Base-by-base conservation (phyloP, 2,329 filamentous ascomycete species). In the Neophaeococcomyces mojaviensis region DNA sequence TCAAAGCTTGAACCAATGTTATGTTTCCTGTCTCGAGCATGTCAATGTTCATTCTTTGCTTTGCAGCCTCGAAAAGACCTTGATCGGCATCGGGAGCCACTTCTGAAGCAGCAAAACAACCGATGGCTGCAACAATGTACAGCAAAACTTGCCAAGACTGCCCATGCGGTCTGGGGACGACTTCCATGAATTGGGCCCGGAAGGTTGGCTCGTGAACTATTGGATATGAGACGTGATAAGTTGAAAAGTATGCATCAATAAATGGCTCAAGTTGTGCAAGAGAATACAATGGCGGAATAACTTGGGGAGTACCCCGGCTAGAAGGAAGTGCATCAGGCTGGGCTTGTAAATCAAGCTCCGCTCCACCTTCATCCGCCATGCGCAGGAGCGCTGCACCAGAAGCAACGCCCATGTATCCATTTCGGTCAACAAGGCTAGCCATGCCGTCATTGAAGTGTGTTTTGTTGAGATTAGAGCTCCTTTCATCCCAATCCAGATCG, bases 401-500 rank as follows among this genome's bases (percentile, higher is more conserved):
- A 18, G 47, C 47, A 15, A 49, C 38, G 12, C 47, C 47, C 36
- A 49, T 46, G 31, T 49, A 49, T 4, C 47, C 42, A 12, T 37
- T 28, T 12, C 28, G 20, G 26, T 46, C 43, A 9, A 33, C 20
- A 24, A 49, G 24, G 64, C 63, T 13, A 72, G 74, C 5, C 72
- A 76, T 51, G 68, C 71, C 1, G 58, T 69, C 20, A 61, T 59
- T 7, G 71, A 76, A 53, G 32, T 32, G 32, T 72, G 76, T 49
- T 67, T 70, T 3, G 73, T 76, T 49, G 62, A 60, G 5, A 71
- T 76, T 55, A 67, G 70, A 1, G 49, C 68, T 49, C 56, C 61
- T 20, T 65, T 49, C 47, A 37, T 49, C 47, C 47, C 47, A 49
- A 31, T 49, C 43, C 9, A 46, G 26, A 24, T 49, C 42, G 18